Evolutionary conservation across 805 yeast species (phyloP), one percentile per base, ranked within the genome.

Genomic region (Suhomyces xylopsoci): DNA sequence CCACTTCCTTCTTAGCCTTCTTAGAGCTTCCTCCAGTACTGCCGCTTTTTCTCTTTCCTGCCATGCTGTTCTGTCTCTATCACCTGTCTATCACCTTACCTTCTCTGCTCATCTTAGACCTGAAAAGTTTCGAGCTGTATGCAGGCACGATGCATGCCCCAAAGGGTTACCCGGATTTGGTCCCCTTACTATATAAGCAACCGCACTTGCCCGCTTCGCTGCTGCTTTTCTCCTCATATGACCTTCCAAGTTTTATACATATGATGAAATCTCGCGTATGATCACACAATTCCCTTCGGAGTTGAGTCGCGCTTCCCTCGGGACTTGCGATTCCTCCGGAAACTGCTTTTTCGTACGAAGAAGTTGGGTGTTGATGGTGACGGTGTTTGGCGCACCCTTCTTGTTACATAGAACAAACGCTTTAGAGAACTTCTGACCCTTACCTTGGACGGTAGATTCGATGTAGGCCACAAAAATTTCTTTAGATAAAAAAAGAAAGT

Each of bases 241-340:
- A 79, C 85, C 83, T 81, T 82, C 85, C 82, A 81, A 81, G 83
- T 81, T 81, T 80, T 78, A 79, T 77, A 75, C 68, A 71, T 59
- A 79, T 81, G 85, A 81, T 81, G 85, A 81, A 77, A 71, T 70
- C 81, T 79, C 77, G 79, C 84, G 84, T 81, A 60, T 65, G 51
- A 47, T 62, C 77, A 63, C 57, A 74, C 78, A 64, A 63, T 67
- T 68, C 78, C 79, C 79, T 67, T 57, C 51, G 62, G 63, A 55
- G 78, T 74, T 71, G 79, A 72, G 76, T 71, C 58, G 57, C 62
- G 55, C 59, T 50, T 43, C 47, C 24, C 17, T 60, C 56, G 25
- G 45, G 45, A 24, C 7, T 8, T 9, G 49, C 50, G 71, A 70
- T 66, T 74, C 77, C 78, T 66, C 64, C 53, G 64, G 65, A 63